These are phyloP conservation scores for Tuctoria greenei DNA, from an alignment of 176 grass and related monocot species.

Conservation along the genomic window DNA sequence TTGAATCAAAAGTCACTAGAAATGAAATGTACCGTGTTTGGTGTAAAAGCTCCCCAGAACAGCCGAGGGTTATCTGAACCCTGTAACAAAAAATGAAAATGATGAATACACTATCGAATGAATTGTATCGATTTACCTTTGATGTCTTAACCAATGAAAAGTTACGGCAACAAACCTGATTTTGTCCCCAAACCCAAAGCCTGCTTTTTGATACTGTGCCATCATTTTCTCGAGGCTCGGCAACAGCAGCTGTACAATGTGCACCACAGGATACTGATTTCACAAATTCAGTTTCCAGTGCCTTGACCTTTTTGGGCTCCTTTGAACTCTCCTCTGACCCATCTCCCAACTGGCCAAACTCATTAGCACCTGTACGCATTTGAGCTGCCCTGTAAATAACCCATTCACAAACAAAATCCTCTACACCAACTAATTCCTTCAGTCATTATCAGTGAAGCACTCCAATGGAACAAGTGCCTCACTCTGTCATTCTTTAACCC, in stretches of 20 bases:
- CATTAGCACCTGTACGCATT: slow-evolving; percentile 74
- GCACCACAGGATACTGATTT: slow-evolving; percentile 95
- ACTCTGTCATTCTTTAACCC: neutral
- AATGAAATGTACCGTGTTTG: slow-evolving; percentile 74
- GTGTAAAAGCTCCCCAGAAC: slow-evolving; percentile 79
- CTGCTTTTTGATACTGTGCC: slow-evolving; percentile 62
- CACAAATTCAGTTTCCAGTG: slow-evolving; percentile 72
- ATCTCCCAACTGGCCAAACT: slow-evolving; percentile 96
- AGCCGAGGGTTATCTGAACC: slow-evolving; percentile 82
- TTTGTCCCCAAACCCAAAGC: slow-evolving; percentile 98
- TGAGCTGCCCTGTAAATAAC: slow-evolving; percentile 29
- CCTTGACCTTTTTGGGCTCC: slow-evolving; percentile 71
- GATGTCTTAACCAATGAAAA: neutral
- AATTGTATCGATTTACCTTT: slow-evolving; percentile 19
- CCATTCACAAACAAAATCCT: neutral
- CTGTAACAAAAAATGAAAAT: slow-evolving; percentile 50
- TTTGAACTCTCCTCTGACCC: slow-evolving; percentile 78
- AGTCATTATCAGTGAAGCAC: slow-evolving; percentile 7
- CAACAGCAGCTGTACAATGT: slow-evolving; percentile 93
- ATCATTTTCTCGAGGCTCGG: slow-evolving; percentile 83
- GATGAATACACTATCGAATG: slow-evolving; percentile 24
- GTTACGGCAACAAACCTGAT: slow-evolving; percentile 63
- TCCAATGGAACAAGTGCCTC: slow-evolving; percentile 10
- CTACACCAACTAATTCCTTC: slow-evolving; percentile 3
- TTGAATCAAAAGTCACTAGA: slow-evolving; percentile 26